These are phyloP conservation scores for Fusarium anthophilum DNA, from an alignment of 2,329 filamentous ascomycete genomes.

Conservation along the genomic window DNA sequence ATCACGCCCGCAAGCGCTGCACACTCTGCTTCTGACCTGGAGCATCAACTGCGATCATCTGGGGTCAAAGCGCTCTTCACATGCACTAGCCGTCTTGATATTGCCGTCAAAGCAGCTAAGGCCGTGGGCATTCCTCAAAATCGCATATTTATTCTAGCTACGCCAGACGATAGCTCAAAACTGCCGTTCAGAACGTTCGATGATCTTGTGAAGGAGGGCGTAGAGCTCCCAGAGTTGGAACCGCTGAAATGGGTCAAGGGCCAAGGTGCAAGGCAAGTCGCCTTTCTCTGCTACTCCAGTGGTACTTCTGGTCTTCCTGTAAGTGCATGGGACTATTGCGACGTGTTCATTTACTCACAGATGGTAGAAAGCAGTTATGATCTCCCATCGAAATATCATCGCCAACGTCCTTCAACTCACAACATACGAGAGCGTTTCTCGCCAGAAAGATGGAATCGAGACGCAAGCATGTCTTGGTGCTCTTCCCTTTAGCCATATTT, in stretches of 20 bases:
- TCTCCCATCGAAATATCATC: neutral
- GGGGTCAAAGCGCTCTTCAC: neutral
- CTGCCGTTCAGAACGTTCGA: neutral
- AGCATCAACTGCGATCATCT: neutral
- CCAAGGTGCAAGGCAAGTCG: neutral
- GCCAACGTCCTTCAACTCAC: neutral
- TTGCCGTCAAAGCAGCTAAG: neutral
- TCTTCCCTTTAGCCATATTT: neutral
- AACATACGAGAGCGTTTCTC: rapidly evolving
- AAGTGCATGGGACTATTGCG: neutral
- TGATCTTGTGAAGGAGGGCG: neutral
- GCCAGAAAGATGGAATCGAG: rapidly evolving
- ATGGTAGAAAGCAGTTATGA: neutral
- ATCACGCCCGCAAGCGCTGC: neutral
- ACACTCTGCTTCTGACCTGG: neutral
- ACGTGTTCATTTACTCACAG: neutral
- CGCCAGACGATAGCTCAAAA: neutral
- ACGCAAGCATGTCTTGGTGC: neutral
- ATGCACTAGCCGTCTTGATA: neutral
- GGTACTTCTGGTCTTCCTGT: neutral
- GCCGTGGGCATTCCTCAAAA: neutral
- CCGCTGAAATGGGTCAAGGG: neutral
- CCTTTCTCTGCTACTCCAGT: neutral
- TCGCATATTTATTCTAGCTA: neutral
- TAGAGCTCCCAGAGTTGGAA: rapidly evolving